Evolutionary conservation across 192 early-diverging fungal species (phyloP), one percentile per base, ranked within the genome.

Genomic region (Coemansia sp.): DNA sequence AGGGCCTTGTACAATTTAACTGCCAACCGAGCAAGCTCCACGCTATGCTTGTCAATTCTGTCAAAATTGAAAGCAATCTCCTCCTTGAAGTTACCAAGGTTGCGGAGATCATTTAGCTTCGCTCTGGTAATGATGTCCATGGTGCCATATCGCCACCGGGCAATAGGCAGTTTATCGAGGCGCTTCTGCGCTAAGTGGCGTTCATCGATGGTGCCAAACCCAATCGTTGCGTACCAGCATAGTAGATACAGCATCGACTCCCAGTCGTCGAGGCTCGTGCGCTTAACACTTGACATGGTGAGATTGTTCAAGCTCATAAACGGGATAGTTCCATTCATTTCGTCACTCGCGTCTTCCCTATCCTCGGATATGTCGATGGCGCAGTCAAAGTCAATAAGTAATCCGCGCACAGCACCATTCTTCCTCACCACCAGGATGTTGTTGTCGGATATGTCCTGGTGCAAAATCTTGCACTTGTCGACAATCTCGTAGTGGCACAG

Each of bases 221-320:
- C 48, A 5, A 51, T 51, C 8, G 48, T 51, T 4, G 21, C 48
- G 48, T 51, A 27, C n/a, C n/a, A 51, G 27, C 48, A 24, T 1
- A 69, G 13, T 3, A 62, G 19, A 61, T 69, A 69, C 5, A 69
- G 59, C n/a, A 48, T 6, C 3, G 67, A 69, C 24, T 69, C 67
- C 67, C 67, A 61, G 37, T 69, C 67, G 19, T 61, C 67, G 31
- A 69, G 67, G 19, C 34, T 57, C 3, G 67, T 36, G 48, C 41
- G 54, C 42, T 14, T 16, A 1, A 17, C 41, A 9, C 21, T 4
- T 1, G 17, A 11, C 1, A 29, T 34, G 5, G 24, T 62, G 19
- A 80, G 60, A 24, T 74, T 74, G 46, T 54, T 62, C 24, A 80
- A 67, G 40, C 66, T 69, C 69, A 71, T 74, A 33, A 71, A 80